A percentile compares a stretch with the other conserved stretches of the same genome.
Conservation (phyloP, 1,139 yeast species). For the Suhomyces wounanorum region DNA sequence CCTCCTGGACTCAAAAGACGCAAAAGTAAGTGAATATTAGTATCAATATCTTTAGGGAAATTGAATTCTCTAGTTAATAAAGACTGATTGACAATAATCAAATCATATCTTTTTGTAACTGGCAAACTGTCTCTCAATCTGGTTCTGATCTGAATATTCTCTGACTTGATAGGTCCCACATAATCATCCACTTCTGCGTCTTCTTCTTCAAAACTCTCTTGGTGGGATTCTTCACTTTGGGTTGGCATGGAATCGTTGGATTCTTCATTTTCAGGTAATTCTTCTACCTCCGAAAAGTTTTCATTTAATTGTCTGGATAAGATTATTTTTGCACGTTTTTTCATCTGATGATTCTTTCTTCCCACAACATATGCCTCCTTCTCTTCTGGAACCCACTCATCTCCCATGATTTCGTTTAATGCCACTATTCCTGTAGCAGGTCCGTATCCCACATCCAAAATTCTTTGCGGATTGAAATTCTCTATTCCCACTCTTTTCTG, state of each 20-base stretch:
- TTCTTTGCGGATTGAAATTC: conserved; percentile 60
- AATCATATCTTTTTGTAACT: conserved; percentile 60
- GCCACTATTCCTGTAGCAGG: conserved; percentile 95
- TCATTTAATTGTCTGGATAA: conserved; percentile 71
- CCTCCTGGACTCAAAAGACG: conserved; percentile 74
- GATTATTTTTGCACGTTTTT: conserved; percentile 73
- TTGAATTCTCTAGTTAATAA: conserved; percentile 58
- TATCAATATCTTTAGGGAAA: conserved; percentile 76
- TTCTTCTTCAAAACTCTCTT: conserved; percentile 15
- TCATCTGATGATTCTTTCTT: conserved; percentile 63
- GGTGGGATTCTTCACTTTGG: neutral
- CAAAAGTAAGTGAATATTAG: conserved; percentile 61
- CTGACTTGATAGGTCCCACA: conserved; percentile 63
- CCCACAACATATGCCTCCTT: conserved; percentile 80
- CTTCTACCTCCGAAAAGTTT: conserved; percentile 23
- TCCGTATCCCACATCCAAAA: conserved; percentile 85
- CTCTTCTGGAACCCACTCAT: conserved; percentile 55
- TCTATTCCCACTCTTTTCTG: conserved; percentile 51
- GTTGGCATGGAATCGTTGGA: neutral
- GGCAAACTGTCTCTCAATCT: conserved; percentile 53
- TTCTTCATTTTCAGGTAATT: conserved; percentile 18
- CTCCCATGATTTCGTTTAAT: conserved; percentile 77
- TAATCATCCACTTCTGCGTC: conserved; percentile 29
- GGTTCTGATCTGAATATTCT: conserved; percentile 54
- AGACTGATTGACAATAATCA: conserved; percentile 85